phyloP scores from a whole-genome alignment of 768 basidiomycete genomes.

The Mycena polygramma region DNA sequence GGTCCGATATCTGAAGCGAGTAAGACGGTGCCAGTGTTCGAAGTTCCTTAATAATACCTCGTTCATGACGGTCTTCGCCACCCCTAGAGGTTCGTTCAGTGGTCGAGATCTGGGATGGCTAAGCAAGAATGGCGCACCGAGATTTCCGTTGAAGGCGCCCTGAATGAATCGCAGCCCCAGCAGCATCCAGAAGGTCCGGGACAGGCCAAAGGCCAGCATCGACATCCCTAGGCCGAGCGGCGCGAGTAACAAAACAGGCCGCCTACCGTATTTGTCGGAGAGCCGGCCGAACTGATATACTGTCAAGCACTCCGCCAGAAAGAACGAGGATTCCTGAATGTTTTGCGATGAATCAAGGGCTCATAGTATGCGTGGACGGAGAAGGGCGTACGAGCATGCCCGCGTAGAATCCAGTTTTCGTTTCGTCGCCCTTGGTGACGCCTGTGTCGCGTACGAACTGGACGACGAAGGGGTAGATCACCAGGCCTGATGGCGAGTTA shows the following conservation, averaged over 20 bases:
- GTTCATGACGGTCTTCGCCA: conserved; percentile 23
- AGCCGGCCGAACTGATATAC: conserved; percentile 42
- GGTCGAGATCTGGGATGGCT: too few species aligned
- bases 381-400: conserved; percentile 38
- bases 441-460: conserved; percentile 41
- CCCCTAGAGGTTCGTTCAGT: neutral
- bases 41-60: conserved; percentile 3
- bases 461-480: conserved; percentile 42
- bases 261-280: conserved; percentile 44
- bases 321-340: conserved; percentile 44
- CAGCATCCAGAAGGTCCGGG: conserved; percentile 36
- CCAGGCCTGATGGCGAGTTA: conserved; percentile 9
- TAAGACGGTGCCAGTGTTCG: neutral
- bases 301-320: conserved; percentile 40
- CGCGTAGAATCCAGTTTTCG: conserved; percentile 42
- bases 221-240: conserved; percentile 39
- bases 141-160: conserved; percentile 32
- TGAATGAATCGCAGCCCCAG: conserved; percentile 29
- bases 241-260: conserved; percentile 41
- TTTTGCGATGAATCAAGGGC: conserved; percentile 8
- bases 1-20: conserved; percentile 16
- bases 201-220: conserved; percentile 43
- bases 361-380: neutral
- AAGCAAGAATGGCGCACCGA: conserved; percentile 14
- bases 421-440: conserved; percentile 39